phyloP scores from a whole-genome alignment of 2,329 filamentous ascomycete species.

The Colletotrichum musicola region DNA sequence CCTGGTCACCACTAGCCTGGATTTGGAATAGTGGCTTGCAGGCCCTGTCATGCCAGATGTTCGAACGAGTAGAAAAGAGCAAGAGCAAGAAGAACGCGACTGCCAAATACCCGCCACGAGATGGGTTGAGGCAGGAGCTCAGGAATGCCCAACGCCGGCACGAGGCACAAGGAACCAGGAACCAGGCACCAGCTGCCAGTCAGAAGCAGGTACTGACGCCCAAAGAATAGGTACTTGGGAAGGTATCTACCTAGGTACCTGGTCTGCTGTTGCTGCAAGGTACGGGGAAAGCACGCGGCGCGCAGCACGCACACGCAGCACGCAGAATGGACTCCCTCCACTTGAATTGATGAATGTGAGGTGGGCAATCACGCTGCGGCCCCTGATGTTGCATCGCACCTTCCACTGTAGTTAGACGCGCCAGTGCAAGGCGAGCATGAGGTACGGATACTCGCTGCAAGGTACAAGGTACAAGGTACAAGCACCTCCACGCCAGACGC shows the following conservation, averaged over 20 bases:
- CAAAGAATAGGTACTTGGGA: too few species aligned
- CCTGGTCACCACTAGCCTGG: neutral
- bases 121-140: constrained; percentile 1
- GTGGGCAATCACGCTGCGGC: neutral
- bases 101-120: constrained; percentile 6
- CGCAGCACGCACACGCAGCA: too few species aligned
- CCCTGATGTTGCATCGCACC: neutral
- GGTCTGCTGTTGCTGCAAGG: too few species aligned
- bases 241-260: neutral
- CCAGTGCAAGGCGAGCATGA: neutral
- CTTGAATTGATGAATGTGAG: too few species aligned
- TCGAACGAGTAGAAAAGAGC: constrained; percentile 3
- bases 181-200: neutral
- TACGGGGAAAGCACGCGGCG: too few species aligned
- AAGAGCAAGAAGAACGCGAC: constrained; percentile 8
- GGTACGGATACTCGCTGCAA: neutral
- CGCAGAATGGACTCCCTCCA: too few species aligned
- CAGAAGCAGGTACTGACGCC: neutral
- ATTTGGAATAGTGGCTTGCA: neutral
- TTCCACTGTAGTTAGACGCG: neutral
- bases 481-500: constrained; percentile 13
- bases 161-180: neutral
- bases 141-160: constrained; percentile 1
- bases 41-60: neutral
- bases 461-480: neutral